phyloP scores from a whole-genome alignment of 371 early-diverging fungal species.

The Smittium culicis region DNA sequence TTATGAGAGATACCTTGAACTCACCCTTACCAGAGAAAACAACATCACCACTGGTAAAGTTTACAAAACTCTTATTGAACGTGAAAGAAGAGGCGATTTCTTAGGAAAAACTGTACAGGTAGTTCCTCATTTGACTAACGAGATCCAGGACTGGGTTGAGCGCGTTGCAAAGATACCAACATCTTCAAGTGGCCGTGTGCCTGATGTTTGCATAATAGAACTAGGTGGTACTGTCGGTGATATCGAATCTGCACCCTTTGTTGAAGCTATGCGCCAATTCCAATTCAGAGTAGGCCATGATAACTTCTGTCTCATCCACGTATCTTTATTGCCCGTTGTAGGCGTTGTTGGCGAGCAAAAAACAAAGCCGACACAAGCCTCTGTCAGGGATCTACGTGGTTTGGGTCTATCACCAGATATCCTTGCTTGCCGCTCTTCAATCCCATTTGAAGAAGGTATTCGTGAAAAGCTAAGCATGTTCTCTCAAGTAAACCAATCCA shows the following conservation, averaged over 20 bases:
- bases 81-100: constrained; percentile 90
- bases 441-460: constrained; percentile 64
- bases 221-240: constrained; percentile 99
- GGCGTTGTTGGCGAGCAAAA: constrained; percentile 97
- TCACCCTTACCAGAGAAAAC: constrained; percentile 87
- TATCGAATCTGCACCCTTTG: constrained; percentile 96
- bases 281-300: constrained; percentile 95
- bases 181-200: constrained; percentile 56
- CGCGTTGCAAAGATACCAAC: constrained; percentile 68
- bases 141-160: constrained; percentile 95
- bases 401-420: constrained; percentile 94
- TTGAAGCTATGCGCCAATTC: constrained; percentile 98
- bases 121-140: constrained; percentile 96
- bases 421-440: constrained; percentile 88
- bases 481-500: constrained; percentile 87
- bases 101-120: constrained; percentile 98
- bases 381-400: constrained; percentile 87
- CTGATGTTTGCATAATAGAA: constrained; percentile 98
- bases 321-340: constrained; percentile 93
- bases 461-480: constrained; percentile 93
- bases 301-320: constrained; percentile 94
- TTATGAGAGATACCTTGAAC: constrained; percentile 96
- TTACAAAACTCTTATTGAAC: constrained; percentile 89
- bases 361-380: constrained; percentile 97
- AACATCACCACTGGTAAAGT: constrained; percentile 99